phyloP scores from a whole-genome alignment of 129 eudicot genomes.

The Artemisia tridentata region DNA sequence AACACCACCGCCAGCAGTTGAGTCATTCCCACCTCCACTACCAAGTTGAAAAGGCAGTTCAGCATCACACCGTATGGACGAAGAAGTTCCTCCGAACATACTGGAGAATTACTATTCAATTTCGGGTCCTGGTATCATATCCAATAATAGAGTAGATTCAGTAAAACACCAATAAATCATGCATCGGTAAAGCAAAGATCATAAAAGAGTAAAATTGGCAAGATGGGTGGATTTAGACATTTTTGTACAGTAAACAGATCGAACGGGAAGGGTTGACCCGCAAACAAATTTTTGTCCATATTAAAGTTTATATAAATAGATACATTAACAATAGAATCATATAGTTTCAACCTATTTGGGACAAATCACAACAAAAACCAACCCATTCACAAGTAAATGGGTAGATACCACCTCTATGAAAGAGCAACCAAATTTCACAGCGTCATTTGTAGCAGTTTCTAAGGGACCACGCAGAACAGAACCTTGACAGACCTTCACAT shows the following conservation, averaged over 20 bases:
- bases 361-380: background rate
- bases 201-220: slow-evolving; percentile 3
- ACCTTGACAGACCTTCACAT: slow-evolving; percentile 77
- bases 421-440: slow-evolving; percentile 52
- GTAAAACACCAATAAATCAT: slow-evolving; percentile 6
- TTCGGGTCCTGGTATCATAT: slow-evolving; percentile 57
- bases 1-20: slow-evolving; percentile 90
- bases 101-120: slow-evolving; percentile 63
- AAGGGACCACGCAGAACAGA: slow-evolving; percentile 86
- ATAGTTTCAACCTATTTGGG: too few species aligned
- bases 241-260: background rate
- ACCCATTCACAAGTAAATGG: background rate
- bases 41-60: slow-evolving; percentile 86
- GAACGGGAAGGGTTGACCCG: background rate
- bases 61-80: slow-evolving; percentile 72
- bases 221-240: background rate
- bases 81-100: slow-evolving; percentile 77
- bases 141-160: slow-evolving; percentile 3
- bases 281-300: background rate
- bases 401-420: background rate
- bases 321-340: background rate
- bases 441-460: slow-evolving; percentile 58
- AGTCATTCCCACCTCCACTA: slow-evolving; percentile 91
- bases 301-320: background rate
- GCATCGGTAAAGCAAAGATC: background rate